These are phyloP conservation scores for Colletotrichum lindemuthianum DNA, from an alignment of 2,329 filamentous ascomycete genomes.

Conservation along the genomic window DNA sequence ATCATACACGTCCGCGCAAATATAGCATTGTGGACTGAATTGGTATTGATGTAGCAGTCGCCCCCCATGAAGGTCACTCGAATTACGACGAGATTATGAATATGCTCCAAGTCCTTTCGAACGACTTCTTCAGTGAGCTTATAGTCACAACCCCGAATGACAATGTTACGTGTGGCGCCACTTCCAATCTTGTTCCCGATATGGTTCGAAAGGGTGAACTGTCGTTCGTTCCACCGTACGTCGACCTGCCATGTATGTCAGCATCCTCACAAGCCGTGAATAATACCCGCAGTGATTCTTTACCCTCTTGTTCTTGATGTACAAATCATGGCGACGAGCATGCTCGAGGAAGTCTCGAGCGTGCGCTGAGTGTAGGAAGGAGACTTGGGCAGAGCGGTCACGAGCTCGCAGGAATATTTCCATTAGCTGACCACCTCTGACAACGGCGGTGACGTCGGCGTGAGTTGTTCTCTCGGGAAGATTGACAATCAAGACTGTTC, in stretches of 20 bases:
- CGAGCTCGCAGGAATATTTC: constrained; percentile 71
- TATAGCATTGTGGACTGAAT: constrained; percentile 79
- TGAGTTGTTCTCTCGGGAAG: constrained; percentile 71
- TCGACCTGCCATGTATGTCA: constrained; percentile 63
- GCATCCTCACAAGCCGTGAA: not conserved
- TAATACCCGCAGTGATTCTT: constrained; percentile 3
- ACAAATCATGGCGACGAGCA: constrained; percentile 72
- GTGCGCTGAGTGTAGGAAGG: constrained; percentile 73
- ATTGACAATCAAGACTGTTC: constrained; percentile 71
- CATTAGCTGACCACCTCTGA: constrained; percentile 77
- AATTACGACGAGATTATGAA: constrained; percentile 80
- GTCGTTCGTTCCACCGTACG: constrained; percentile 75
- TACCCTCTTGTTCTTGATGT: constrained; percentile 75
- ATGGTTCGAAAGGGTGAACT: constrained; percentile 72
- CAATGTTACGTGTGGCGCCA: constrained; percentile 79
- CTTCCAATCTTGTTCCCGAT: constrained; percentile 70
- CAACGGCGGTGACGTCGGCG: constrained; percentile 69
- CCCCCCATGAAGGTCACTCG: constrained; percentile 67
- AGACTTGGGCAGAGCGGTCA: constrained; percentile 72
- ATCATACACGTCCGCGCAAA: constrained; percentile 84
- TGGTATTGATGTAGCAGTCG: constrained; percentile 77
- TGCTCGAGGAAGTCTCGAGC: constrained; percentile 74
- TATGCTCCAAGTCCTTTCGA: constrained; percentile 81
- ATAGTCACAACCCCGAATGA: constrained; percentile 69
- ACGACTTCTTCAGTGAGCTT: constrained; percentile 72